A percentile compares a stretch with the other conserved stretches of the same genome.
Evolutionary conservation across 139 green algal species (phyloP).

Genomic region (Chlamydomonas applanata): DNA sequence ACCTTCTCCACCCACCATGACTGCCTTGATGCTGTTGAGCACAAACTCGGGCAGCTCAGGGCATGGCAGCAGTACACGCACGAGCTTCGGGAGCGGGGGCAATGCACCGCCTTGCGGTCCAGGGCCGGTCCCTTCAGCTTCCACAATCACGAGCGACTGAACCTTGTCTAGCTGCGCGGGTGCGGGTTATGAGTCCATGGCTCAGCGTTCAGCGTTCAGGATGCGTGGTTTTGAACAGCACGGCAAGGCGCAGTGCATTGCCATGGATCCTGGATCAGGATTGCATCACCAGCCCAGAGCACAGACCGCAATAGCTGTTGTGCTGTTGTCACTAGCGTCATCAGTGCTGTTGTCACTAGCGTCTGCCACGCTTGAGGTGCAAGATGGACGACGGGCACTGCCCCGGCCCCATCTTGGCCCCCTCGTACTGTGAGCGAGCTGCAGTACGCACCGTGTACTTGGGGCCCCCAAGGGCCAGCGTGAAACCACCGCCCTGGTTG

Average conservation of each 20-base stretch:
- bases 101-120: too few species aligned
- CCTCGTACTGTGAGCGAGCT: too few species aligned
- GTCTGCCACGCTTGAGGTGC: too few species aligned
- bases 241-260: not conserved
- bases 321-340: too few species aligned
- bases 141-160: slow-evolving; percentile 37
- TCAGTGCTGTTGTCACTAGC: too few species aligned
- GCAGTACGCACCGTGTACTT: slow-evolving; percentile 5
- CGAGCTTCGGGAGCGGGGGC: slow-evolving; percentile 12
- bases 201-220: too few species aligned
- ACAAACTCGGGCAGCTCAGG: slow-evolving; percentile 77
- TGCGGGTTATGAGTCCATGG: too few species aligned
- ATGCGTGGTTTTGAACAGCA: not conserved
- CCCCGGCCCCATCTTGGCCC: too few species aligned
- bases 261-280: not conserved
- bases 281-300: too few species aligned
- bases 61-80: slow-evolving; percentile 67
- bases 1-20: not conserved
- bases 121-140: not conserved
- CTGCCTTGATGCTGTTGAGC: slow-evolving; percentile 19
- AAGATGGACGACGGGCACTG: too few species aligned
- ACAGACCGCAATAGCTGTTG: too few species aligned
- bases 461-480: not conserved
- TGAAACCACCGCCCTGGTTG: too few species aligned
- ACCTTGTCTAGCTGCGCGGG: slow-evolving; percentile 40